Percentiles rank a stretch among this genome's conserved stretches.
Conservation (phyloP, 495 filamentous ascomycete species). For the Thermothielavioides terrestris region DNA sequence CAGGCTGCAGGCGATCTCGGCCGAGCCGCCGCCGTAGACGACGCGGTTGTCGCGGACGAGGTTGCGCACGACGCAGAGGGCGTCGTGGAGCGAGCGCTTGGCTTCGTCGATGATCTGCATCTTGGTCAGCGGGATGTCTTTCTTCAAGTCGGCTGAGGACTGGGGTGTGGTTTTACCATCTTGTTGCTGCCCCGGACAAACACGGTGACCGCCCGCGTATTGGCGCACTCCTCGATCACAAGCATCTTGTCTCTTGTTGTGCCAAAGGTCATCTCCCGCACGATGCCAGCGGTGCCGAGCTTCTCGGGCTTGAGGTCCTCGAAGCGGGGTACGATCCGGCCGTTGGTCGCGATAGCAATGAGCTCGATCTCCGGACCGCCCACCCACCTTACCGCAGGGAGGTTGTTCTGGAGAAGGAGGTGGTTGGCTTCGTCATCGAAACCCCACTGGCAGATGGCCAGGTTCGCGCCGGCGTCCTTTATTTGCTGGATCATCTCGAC, state of each 20-base stretch:
- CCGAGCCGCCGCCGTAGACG: slow-evolving; percentile 96
- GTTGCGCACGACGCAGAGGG: slow-evolving; percentile 95
- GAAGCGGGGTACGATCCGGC: slow-evolving; percentile 93
- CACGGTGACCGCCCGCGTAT: slow-evolving; percentile 89
- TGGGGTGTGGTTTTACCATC: slow-evolving; percentile 77
- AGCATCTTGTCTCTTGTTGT: slow-evolving; percentile 99
- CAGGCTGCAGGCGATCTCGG: slow-evolving; percentile 94
- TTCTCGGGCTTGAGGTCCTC: slow-evolving; percentile 88
- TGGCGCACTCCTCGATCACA: slow-evolving; percentile 97
- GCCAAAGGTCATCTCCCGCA: slow-evolving; percentile 91
- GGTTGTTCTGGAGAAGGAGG: slow-evolving; percentile 85
- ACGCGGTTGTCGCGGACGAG: slow-evolving; percentile 92
- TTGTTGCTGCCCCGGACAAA: slow-evolving; percentile 98
- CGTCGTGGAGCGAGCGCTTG: slow-evolving; percentile 94
- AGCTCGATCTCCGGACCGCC: slow-evolving; percentile 97
- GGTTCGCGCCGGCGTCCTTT: slow-evolving; percentile 93
- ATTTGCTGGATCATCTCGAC: slow-evolving; percentile 97
- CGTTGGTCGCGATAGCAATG: slow-evolving; percentile 97
- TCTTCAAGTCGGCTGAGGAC: slow-evolving; percentile 7
- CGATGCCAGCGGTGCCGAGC: slow-evolving; percentile 79
- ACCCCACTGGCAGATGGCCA: slow-evolving; percentile 98
- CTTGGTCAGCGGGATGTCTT: not conserved
- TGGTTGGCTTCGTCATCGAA: slow-evolving; percentile 99
- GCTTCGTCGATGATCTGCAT: slow-evolving; percentile 94
- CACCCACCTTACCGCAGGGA: slow-evolving; percentile 96